Conservation (phyloP, 768 basidiomycete genomes). For the Macrolepiota fuliginosa region DNA sequence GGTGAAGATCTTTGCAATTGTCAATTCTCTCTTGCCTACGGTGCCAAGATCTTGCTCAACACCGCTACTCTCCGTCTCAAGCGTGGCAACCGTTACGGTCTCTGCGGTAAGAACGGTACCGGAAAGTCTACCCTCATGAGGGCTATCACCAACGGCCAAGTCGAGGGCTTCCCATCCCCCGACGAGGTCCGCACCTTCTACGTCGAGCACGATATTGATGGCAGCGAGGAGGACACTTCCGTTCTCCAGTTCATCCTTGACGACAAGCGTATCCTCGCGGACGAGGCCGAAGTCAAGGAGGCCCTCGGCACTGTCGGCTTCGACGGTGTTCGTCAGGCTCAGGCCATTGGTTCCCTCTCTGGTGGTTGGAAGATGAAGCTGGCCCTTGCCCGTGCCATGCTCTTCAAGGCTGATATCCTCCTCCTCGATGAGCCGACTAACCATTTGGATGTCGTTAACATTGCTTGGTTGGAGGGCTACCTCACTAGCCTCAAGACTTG, state of each 20-base stretch:
- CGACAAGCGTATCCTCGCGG: slow-evolving; percentile 79
- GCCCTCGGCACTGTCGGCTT: slow-evolving; percentile 92
- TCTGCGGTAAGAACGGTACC: slow-evolving; percentile 98
- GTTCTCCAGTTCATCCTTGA: slow-evolving; percentile 84
- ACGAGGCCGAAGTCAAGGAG: slow-evolving; percentile 67
- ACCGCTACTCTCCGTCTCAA: slow-evolving; percentile 96
- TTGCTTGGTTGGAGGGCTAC: slow-evolving; percentile 96
- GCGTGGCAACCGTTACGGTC: slow-evolving; percentile 98
- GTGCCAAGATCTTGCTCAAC: slow-evolving; percentile 98
- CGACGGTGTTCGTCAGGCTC: slow-evolving; percentile 79
- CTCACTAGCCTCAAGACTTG: slow-evolving; percentile 83
- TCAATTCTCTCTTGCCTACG: slow-evolving; percentile 97
- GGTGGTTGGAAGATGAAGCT: slow-evolving; percentile 99
- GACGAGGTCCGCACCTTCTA: slow-evolving; percentile 98
- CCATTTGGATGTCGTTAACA: slow-evolving; percentile 95
- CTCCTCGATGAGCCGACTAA: slow-evolving; percentile 96
- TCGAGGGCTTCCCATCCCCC: slow-evolving; percentile 97
- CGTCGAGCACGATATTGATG: slow-evolving; percentile 99
- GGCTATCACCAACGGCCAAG: slow-evolving; percentile 92
- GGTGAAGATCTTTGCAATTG: slow-evolving; percentile 99
- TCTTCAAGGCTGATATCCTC: slow-evolving; percentile 97
- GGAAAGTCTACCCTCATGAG: slow-evolving; percentile 96
- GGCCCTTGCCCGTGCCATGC: slow-evolving; percentile 93
- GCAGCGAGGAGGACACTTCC: slow-evolving; percentile 88
- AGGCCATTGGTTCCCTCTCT: slow-evolving; percentile 86